Evolutionary conservation across 371 early-diverging fungal genomes (phyloP), one percentile per base, ranked within the genome.

Genomic region (Phascolomyces articulosus): DNA sequence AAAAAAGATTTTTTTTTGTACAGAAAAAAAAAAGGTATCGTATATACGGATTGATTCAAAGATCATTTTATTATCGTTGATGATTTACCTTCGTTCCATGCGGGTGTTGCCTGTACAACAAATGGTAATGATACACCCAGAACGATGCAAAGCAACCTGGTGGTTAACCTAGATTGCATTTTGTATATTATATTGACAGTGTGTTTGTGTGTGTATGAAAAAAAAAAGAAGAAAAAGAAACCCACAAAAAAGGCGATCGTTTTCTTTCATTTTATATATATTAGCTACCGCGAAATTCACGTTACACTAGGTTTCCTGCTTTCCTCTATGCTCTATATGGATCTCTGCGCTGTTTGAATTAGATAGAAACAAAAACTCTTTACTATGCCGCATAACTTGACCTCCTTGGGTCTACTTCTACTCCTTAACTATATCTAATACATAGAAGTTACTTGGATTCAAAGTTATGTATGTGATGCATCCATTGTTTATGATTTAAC

Each of bases 71-170:
- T 26, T 11, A 51, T 24, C 26, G 23, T 34, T 34, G 13, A 18
- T 51, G 4, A 24, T 24, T 51, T 56, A 56, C 56, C 56, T 56
- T 29, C 38, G 21, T 56, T 56, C 56, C 56, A 56, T 11, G 56
- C 56, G 20, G 56, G 56, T 20, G 56, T 34, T n/a, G 56, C 31
- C 29, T 20, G 11, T 13, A 56, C 56, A 16, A 21, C 38, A 7
- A 34, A 38, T 2, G 56, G 38, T 29, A 56, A 23, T 21, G 56
- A 56, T 20, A 56, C 38, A n/a, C 20, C 56, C 8, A 56, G 10
- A 38, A 21, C 38, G 26, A 51, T 11, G 51, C 51, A 51, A 18
- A 51, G 23, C 51, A 51, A 24, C 23, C 51, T 51, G 23, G 51
- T 51, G 7, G 26, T 8, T 10, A 51, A 10, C 13, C 51, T 51